These are phyloP conservation scores for Xylariomycetidae sp. DNA, from an alignment of 2,329 filamentous ascomycete species.

Conservation along the genomic window DNA sequence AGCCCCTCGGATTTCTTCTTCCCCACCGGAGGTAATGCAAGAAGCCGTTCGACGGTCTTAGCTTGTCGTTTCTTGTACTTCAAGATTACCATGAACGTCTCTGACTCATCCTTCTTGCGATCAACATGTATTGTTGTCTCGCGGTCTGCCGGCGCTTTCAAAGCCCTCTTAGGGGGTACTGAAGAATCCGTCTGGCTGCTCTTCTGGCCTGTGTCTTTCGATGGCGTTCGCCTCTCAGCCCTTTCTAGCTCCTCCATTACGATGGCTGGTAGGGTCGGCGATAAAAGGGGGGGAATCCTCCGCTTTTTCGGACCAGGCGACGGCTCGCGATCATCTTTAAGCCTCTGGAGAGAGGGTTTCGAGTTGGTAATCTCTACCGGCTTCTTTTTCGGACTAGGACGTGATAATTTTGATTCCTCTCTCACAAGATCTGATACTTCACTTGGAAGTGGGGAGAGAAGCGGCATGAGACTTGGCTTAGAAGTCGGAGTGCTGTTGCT, in stretches of 20 bases:
- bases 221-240: conserved; percentile 25
- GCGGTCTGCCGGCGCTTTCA: conserved; percentile 23
- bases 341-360: conserved; percentile 23
- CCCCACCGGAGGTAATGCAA: conserved; percentile 36
- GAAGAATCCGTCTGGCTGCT: conserved; percentile 27
- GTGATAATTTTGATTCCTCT: conserved; percentile 18
- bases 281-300: conserved; percentile 47
- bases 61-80: conserved; percentile 44
- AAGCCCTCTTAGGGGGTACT: conserved; percentile 31
- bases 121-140: conserved; percentile 28
- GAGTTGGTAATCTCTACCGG: conserved; percentile 22
- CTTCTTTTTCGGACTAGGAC: conserved; percentile 30
- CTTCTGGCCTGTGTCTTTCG: conserved; percentile 21
- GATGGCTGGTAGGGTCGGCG: conserved; percentile 49
- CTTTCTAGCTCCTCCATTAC: conserved; percentile 44
- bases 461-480: conserved; percentile 42
- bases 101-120: conserved; percentile 27
- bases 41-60: conserved; percentile 40
- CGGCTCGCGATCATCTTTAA: conserved; percentile 22
- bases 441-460: conserved; percentile 42
- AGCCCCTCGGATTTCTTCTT: conserved; percentile 32
- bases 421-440: conserved; percentile 35
- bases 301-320: conserved; percentile 33
- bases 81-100: conserved; percentile 38
- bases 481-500: conserved; percentile 19